Percentiles rank a stretch among this genome's conserved stretches.
phyloP scores from a whole-genome alignment of 495 filamentous ascomycete species.

The Chaetomidium leptoderma region DNA sequence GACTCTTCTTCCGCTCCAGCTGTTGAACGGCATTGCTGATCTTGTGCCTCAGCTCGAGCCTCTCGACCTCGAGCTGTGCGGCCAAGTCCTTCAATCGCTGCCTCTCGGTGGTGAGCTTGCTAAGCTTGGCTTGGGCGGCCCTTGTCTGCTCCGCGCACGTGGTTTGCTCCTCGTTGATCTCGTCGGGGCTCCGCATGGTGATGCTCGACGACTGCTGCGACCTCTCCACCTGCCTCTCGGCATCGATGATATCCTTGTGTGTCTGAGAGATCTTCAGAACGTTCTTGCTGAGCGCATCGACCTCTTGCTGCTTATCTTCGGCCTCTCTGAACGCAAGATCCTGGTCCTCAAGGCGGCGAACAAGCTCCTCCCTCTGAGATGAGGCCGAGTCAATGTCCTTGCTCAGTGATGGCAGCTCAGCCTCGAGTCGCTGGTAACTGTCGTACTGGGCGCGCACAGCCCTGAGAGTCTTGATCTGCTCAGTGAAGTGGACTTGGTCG shows the following conservation, averaged over 20 bases:
- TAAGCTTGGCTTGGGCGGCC: conserved; percentile 55
- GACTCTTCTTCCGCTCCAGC: conserved; percentile 68
- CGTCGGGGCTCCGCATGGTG: conserved; percentile 63
- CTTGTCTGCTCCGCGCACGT: conserved; percentile 62
- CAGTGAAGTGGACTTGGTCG: conserved; percentile 49
- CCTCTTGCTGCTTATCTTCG: conserved; percentile 62
- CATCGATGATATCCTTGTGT: conserved; percentile 62
- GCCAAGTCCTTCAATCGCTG: conserved; percentile 66
- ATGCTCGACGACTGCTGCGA: conserved; percentile 66
- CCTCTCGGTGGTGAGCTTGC: conserved; percentile 61
- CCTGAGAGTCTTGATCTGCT: conserved; percentile 54
- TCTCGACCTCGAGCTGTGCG: conserved; percentile 64
- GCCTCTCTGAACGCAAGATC: conserved; percentile 64
- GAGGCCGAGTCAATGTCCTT: conserved; percentile 55
- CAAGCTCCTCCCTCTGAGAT: conserved; percentile 53
- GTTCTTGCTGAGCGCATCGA: conserved; percentile 69
- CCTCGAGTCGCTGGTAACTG: conserved; percentile 61
- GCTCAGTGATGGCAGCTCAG: conserved; percentile 65
- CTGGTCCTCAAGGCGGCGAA: conserved; percentile 65
- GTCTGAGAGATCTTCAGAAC: conserved; percentile 72
- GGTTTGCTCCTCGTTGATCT: conserved; percentile 74
- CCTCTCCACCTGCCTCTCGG: conserved; percentile 65
- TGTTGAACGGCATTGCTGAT: conserved; percentile 65
- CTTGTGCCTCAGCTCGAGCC: conserved; percentile 63
- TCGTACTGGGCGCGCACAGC: conserved; percentile 65